phyloP scores from a whole-genome alignment of 805 yeast species.

The Saccharomycopsis amapae region DNA sequence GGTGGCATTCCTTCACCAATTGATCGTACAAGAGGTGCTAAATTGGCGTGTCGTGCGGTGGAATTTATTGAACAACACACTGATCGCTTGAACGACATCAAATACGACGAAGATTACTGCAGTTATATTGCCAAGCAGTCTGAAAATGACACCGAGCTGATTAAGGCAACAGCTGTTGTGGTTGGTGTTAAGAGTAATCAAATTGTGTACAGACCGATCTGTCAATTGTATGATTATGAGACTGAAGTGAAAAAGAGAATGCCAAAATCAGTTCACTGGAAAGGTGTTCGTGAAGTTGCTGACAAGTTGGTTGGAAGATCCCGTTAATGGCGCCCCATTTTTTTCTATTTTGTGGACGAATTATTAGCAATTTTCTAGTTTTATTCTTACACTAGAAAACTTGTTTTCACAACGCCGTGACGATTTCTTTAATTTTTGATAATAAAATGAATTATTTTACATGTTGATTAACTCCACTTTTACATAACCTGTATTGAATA shows the following conservation, averaged over 20 bases:
- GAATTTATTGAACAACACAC: slow-evolving; percentile 52
- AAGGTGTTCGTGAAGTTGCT: slow-evolving; percentile 61
- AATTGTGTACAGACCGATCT: slow-evolving; percentile 64
- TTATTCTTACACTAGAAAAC: too few species aligned
- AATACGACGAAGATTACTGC: slow-evolving; percentile 30
- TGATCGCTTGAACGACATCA: slow-evolving; percentile 24
- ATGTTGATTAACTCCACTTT: too few species aligned
- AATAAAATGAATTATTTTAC: too few species aligned
- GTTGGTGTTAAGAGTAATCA: slow-evolving; percentile 78
- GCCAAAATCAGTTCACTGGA: slow-evolving; percentile 88
- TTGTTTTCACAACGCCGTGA: too few species aligned
- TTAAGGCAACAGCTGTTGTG: slow-evolving; percentile 58
- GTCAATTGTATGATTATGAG: slow-evolving; percentile 77
- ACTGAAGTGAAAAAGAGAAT: slow-evolving; percentile 75
- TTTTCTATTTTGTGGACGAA: too few species aligned
- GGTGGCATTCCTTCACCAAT: slow-evolving; percentile 73
- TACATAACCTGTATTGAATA: too few species aligned
- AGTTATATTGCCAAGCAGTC: slow-evolving; percentile 26
- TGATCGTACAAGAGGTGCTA: slow-evolving; percentile 68
- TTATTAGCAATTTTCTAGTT: too few species aligned
- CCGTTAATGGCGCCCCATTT: too few species aligned
- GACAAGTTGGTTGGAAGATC: slow-evolving; percentile 78
- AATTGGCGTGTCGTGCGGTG: slow-evolving; percentile 63
- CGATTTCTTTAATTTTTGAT: too few species aligned
- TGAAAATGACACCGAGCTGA: slow-evolving; percentile 25